Evolutionary conservation across 2,329 filamentous ascomycete genomes (phyloP), one percentile per base, ranked within the genome.

Genomic region (Aspergillus brasiliensis): DNA sequence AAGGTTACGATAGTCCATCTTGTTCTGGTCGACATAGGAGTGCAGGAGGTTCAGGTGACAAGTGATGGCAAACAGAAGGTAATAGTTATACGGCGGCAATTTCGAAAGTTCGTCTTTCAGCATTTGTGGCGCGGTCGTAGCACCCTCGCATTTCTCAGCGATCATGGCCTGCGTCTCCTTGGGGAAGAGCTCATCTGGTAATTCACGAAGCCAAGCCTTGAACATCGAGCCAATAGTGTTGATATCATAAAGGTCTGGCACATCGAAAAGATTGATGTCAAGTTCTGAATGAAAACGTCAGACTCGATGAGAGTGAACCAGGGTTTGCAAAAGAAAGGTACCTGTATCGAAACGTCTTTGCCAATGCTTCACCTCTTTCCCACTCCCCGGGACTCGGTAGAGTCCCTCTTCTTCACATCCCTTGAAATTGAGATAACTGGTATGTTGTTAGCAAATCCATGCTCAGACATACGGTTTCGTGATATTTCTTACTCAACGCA

Each of bases 181-280:
- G 0, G 94, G 94, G 70, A 98, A 92, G 46, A 98, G 86, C 72
- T 97, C 93, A 67, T 97, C 92, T 1, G 93, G 94, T n/a, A 97
- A 82, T 74, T 97, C 91, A 61, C 94, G 90, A 31, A 98, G 85
- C 94, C 94, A 98, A 19, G 91, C 91, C 74, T 98, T 98, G 69
- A 98, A 90, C 86, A 98, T 90, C 2, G 94, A 97, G 40, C 92
- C 92, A 68, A 98, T 91, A 59, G 95, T 96, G 76, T 97, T 97
- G 75, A 97, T 96, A 73, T 98, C 94, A 74, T 97, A 96, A 3
- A 97, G 83, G 64, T 96, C 91, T 5, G 89, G 84, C 70, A 94
- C 91, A 51, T 91, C 88, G 68, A 97, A 96, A 0, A 98, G 84
- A 72, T 97, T 91, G 69, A 98, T 91, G 67, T 98, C 94, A 62